Percentiles rank a stretch among this genome's conserved stretches.
Evolutionary conservation across 805 yeast genomes (phyloP).

Genomic region (Yarrowia divulgata): DNA sequence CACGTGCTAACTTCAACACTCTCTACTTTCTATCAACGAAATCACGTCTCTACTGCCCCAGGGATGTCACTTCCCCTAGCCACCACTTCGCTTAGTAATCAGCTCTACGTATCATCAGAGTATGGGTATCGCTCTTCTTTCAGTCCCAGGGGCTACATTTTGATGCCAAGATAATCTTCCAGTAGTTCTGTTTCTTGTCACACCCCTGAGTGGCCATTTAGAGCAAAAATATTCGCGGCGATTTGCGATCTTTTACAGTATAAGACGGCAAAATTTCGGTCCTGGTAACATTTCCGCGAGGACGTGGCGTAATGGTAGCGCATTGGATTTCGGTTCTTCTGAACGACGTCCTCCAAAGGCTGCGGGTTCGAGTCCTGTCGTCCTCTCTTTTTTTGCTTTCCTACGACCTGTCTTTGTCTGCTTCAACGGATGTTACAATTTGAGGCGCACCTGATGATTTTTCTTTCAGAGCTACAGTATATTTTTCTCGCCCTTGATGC

Average conservation of each 20-base stretch:
- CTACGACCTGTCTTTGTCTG: background rate
- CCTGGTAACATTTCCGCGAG: background rate
- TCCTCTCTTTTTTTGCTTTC: slow-evolving; percentile 24
- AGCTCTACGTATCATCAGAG: no score
- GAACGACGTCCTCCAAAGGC: slow-evolving; percentile 40
- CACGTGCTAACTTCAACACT: no score
- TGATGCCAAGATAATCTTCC: no score
- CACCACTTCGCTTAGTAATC: no score
- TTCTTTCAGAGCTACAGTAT: background rate
- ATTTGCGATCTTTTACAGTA: background rate
- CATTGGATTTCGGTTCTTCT: slow-evolving; percentile 39
- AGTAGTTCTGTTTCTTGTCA: no score
- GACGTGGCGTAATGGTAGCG: slow-evolving; percentile 40
- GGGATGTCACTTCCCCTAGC: no score
- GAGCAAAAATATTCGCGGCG: background rate
- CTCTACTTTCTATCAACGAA: no score
- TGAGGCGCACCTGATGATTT: background rate
- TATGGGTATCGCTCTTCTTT: no score
- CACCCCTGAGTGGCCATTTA: no score
- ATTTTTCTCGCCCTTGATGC: slow-evolving; percentile 12
- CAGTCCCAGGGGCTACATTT: no score
- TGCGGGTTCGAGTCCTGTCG: slow-evolving; percentile 40
- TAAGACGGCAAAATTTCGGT: background rate
- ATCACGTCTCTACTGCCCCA: no score
- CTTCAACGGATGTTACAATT: background rate